A percentile compares a stretch with the other conserved stretches of the same genome.
Evolutionary conservation across 352 stramenopile genomes (phyloP).

Genomic region (Thraustochytrium aureum): DNA sequence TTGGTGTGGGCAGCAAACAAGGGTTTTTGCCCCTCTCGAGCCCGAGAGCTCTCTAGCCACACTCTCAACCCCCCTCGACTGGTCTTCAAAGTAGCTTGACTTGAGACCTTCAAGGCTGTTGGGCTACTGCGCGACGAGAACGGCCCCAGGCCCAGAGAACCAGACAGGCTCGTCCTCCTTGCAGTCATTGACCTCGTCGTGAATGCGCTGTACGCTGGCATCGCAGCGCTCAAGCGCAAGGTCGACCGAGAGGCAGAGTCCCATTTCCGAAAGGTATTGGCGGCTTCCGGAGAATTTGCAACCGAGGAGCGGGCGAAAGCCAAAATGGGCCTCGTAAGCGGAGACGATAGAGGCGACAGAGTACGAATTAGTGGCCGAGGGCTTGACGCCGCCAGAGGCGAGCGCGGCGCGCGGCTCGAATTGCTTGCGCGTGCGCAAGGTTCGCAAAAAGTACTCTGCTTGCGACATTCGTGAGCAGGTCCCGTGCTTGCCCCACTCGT

Average conservation of each 20-base stretch:
- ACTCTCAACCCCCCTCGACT: too few relatives aligned
- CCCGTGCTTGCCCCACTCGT: slow-evolving; percentile 54
- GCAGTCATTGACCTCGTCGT: slow-evolving; percentile 46
- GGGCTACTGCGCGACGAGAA: too few relatives aligned
- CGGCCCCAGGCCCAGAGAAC: too few relatives aligned
- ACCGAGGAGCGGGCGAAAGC: slow-evolving; percentile 34
- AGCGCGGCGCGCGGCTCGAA: slow-evolving; percentile 17
- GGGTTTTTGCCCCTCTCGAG: too few relatives aligned
- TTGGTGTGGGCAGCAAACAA: too few relatives aligned
- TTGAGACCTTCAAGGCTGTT: too few relatives aligned
- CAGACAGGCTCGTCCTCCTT: not conserved
- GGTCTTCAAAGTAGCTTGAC: too few relatives aligned
- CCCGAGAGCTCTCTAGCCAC: too few relatives aligned
- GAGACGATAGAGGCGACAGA: not conserved
- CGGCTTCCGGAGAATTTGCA: not conserved
- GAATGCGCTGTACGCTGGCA: not conserved
- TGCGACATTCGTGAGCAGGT: slow-evolving; percentile 40
- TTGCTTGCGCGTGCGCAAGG: not conserved
- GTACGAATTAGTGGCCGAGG: not conserved
- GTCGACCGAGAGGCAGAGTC: slow-evolving; percentile 8
- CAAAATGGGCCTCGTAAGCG: slow-evolving; percentile 20
- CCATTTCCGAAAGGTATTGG: slow-evolving; percentile 44
- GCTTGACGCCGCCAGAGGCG: not conserved
- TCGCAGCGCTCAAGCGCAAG: slow-evolving; percentile 1
- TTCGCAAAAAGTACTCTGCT: slow-evolving; percentile 18